phyloP scores from a whole-genome alignment of 306 rosid species.

The Trichosanthes cucumerina region DNA sequence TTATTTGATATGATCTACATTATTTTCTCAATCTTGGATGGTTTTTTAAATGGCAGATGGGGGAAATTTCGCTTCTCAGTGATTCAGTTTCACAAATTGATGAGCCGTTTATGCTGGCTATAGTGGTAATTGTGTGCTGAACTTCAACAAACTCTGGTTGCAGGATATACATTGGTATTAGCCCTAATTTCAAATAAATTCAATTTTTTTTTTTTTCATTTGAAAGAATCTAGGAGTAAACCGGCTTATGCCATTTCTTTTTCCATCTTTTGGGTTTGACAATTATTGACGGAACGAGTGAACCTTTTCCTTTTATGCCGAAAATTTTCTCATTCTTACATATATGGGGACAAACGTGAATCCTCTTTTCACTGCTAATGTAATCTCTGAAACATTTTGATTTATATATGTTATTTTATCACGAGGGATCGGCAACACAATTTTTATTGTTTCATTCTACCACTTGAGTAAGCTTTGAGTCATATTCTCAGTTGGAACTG shows the following conservation, averaged over 20 bases:
- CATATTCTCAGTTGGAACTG: neutral
- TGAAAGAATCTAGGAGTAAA: constrained; percentile 15
- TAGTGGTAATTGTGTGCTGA: constrained; percentile 99
- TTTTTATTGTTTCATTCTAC: neutral
- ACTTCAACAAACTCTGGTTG: constrained; percentile 99
- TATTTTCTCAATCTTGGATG: neutral
- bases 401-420: neutral
- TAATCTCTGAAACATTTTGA: neutral
- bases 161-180: constrained; percentile 95
- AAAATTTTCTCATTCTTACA: neutral
- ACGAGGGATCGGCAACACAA: neutral
- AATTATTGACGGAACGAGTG: constrained; percentile 16
- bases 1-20: neutral
- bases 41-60: constrained; percentile 73
- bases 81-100: constrained; percentile 90
- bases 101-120: constrained; percentile 96
- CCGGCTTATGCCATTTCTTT: constrained; percentile 6
- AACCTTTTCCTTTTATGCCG: neutral
- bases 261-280: constrained; percentile 9
- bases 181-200: constrained; percentile 80
- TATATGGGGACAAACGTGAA: neutral
- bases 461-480: neutral
- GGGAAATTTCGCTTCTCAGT: constrained; percentile 84
- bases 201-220: constrained; percentile 15
- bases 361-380: neutral